phyloP scores from a whole-genome alignment of 257 asterid genomes.

The Buddleja alternifolia region DNA sequence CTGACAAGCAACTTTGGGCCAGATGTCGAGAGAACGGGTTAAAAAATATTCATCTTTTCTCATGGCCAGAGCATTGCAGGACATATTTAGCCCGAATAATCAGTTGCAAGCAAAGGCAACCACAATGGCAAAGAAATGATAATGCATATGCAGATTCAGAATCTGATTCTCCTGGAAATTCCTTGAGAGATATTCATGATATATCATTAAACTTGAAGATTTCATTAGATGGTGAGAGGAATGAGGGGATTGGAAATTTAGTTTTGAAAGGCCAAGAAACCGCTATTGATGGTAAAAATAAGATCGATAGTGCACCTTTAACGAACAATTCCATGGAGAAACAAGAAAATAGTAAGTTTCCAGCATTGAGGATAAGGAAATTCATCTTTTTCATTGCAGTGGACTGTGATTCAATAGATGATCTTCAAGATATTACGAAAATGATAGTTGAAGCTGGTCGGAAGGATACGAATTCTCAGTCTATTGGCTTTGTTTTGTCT shows the following conservation, averaged over 20 bases:
- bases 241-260: constrained; percentile 39
- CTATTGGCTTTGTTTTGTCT: constrained; percentile 60
- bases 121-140: constrained; percentile 61
- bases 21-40: constrained; percentile 64
- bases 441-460: constrained; percentile 46
- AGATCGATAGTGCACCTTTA: constrained; percentile 43
- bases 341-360: constrained; percentile 48
- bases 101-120: constrained; percentile 70
- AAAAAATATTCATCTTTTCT: constrained; percentile 68
- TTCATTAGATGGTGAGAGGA: constrained; percentile 62
- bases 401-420: constrained; percentile 55
- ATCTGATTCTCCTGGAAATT: constrained; percentile 68
- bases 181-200: constrained; percentile 73
- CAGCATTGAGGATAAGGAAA: constrained; percentile 54
- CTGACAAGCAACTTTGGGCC: constrained; percentile 76
- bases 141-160: constrained; percentile 47
- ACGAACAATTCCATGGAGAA: constrained; percentile 44
- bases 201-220: constrained; percentile 58
- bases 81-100: constrained; percentile 67
- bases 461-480: constrained; percentile 36
- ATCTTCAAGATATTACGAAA: constrained; percentile 40
- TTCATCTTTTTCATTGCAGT: constrained; percentile 50
- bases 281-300: constrained; percentile 35
- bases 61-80: constrained; percentile 85
- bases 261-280: constrained; percentile 43